phyloP scores from a whole-genome alignment of 306 rosid genomes.

The Cucurbita pepo region DNA sequence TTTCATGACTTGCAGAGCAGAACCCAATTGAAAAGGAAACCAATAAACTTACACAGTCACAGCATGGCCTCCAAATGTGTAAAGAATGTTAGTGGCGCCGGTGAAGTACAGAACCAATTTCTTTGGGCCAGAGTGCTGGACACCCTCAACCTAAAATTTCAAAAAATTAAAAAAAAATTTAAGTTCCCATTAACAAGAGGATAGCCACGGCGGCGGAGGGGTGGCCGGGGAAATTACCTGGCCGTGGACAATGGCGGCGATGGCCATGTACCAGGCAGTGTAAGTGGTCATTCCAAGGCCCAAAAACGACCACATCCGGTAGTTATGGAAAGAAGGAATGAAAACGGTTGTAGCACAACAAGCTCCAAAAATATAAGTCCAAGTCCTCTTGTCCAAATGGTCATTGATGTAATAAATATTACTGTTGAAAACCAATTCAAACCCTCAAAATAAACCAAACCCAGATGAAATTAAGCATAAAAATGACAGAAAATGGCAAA shows the following conservation, averaged over 20 bases:
- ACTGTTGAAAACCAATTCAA: slow-evolving; percentile 20
- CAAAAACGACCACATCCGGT: slow-evolving; percentile 91
- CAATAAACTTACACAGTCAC: slow-evolving; percentile 62
- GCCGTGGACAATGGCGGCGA: slow-evolving; percentile 62
- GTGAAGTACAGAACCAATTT: slow-evolving; percentile 84
- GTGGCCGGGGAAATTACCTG: slow-evolving; percentile 31
- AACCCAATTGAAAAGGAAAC: no score
- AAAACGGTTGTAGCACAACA: slow-evolving; percentile 97
- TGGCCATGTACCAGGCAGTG: slow-evolving; percentile 82
- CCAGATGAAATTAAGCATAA: background rate
- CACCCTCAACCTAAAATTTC: slow-evolving; percentile 35
- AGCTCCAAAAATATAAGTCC: slow-evolving; percentile 98
- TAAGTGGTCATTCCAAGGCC: slow-evolving; percentile 99
- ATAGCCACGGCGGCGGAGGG: background rate
- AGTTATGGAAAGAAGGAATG: slow-evolving; percentile 93
- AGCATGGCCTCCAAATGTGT: slow-evolving; percentile 99
- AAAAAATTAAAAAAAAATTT: background rate
- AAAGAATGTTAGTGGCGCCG: slow-evolving; percentile 91
- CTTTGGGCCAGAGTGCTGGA: slow-evolving; percentile 56
- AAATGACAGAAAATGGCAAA: background rate
- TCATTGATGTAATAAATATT: slow-evolving; percentile 91
- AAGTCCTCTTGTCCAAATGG: slow-evolving; percentile 84
- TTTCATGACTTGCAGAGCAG: no score
- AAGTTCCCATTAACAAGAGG: background rate
- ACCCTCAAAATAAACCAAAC: background rate